phyloP scores from a whole-genome alignment of 768 basidiomycete species.

The Boletus rex-veris region DNA sequence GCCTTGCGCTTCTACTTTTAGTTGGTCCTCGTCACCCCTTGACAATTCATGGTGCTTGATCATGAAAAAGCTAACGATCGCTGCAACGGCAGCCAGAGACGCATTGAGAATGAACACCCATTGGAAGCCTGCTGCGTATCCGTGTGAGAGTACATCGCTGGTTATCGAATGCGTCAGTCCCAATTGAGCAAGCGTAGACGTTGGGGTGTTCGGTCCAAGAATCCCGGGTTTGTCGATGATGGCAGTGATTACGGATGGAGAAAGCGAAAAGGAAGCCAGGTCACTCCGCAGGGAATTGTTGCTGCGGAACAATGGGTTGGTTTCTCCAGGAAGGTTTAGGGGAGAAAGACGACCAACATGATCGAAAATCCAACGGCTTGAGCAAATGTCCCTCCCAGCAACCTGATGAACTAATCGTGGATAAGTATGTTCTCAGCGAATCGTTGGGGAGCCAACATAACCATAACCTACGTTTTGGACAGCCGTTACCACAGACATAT shows the following conservation, averaged over 20 bases:
- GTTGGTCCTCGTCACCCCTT: conserved; percentile 50
- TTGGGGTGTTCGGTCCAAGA: conserved; percentile 28
- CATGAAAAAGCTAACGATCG: conserved; percentile 53
- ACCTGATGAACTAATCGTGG: conserved; percentile 52
- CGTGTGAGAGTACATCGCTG: conserved; percentile 40
- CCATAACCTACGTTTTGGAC: conserved; percentile 50
- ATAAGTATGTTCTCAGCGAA: background rate
- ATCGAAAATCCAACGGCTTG: conserved; percentile 60
- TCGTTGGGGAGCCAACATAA: background rate
- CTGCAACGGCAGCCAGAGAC: conserved; percentile 48
- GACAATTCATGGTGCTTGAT: conserved; percentile 60
- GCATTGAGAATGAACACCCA: conserved; percentile 61
- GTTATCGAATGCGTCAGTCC: conserved; percentile 40
- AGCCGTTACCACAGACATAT: conserved; percentile 75
- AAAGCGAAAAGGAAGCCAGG: conserved; percentile 37
- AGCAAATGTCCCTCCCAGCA: conserved; percentile 65
- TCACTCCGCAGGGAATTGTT: conserved; percentile 48
- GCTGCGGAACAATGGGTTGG: conserved; percentile 6
- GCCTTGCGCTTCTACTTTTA: conserved; percentile 31
- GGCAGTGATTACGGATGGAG: conserved; percentile 36
- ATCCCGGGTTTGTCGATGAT: conserved; percentile 49
- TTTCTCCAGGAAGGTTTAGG: background rate
- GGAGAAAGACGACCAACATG: conserved; percentile 35
- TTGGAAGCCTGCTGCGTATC: conserved; percentile 55
- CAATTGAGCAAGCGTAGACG: conserved; percentile 30